Evolutionary conservation across 148 eudicot species (phyloP).

Genomic region (Hydrangea macrophylla): DNA sequence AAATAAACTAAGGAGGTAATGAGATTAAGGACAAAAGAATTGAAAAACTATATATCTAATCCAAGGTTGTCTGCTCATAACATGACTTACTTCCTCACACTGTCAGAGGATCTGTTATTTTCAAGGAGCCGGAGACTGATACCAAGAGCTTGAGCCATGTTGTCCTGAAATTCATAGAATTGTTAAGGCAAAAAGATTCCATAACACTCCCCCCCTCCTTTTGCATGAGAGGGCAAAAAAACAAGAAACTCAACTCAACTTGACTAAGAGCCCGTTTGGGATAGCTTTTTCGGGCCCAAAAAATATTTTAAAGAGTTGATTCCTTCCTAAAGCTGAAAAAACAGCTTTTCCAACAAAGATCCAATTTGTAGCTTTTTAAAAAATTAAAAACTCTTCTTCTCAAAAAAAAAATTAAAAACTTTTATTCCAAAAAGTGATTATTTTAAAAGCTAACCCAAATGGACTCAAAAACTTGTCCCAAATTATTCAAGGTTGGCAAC

Average conservation of each 20-base stretch:
- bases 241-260: background rate
- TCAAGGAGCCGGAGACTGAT: slow-evolving; percentile 92
- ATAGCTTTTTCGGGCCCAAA: too few relatives aligned
- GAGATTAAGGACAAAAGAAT: slow-evolving; percentile 1
- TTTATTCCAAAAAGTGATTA: too few relatives aligned
- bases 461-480: too few relatives aligned
- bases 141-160: slow-evolving; percentile 90
- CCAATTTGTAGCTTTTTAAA: too few relatives aligned
- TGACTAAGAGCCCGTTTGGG: too few relatives aligned
- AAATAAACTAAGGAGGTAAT: background rate
- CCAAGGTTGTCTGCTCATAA: background rate
- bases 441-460: too few relatives aligned
- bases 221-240: background rate
- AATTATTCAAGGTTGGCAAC: too few relatives aligned
- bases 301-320: too few relatives aligned
- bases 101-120: slow-evolving; percentile 81
- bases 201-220: background rate
- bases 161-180: slow-evolving; percentile 51
- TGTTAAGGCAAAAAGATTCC: slow-evolving; percentile 5
- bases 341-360: too few relatives aligned
- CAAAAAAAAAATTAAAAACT: too few relatives aligned
- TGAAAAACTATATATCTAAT: background rate
- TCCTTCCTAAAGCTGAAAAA: too few relatives aligned
- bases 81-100: slow-evolving; percentile 83
- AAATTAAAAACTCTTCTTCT: too few relatives aligned